Evolutionary conservation across 2,329 filamentous ascomycete species (phyloP), one percentile per base, ranked within the genome.

Genomic region (Neoarthrinium moseri): DNA sequence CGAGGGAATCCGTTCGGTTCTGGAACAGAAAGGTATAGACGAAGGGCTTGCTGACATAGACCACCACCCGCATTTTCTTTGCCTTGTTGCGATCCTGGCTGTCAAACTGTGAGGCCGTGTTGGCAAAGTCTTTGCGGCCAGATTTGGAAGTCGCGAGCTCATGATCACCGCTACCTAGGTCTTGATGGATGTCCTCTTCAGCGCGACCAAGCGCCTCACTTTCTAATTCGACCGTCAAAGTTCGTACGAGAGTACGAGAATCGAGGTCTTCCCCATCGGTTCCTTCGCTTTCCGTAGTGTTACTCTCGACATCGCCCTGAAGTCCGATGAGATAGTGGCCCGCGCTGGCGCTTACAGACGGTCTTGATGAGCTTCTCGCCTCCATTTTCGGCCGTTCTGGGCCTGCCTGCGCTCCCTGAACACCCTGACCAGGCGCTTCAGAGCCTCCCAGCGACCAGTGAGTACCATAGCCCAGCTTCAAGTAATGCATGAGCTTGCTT

Each of bases 11-110:
- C 6, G 85, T 84, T 37, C 74, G 73, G 33, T 77, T 69, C 38
- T 77, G 68, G 63, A 92, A 92, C 4, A 94, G 70, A 50, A 94
- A 85, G 2, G 84, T 80, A 61, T 88, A 91, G 38, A 92, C 78
- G 64, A 92, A 92, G 0, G 89, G 89, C 20, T 77, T 79, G 61
- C 84, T 82, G 36, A 85, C 78, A 59, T 91, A 91, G 40, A 91
- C 78, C 6, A 91, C 77, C 2, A 89, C 84, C 1, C 84, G 80
- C 33, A 91, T 64, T 54, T 77, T 80, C 48, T 73, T 71, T 2
- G 71, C 68, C 56, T 78, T 80, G 59, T 76, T 79, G 47, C 69
- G 65, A 52, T 81, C 76, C 52, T 78, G 78, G 48, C 64, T 70
- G 51, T 72, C 65, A 48, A 71, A 72, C 11, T 54, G 50, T 17